Percentiles rank a stretch among this genome's conserved stretches.
phyloP scores from a whole-genome alignment of 768 basidiomycete genomes.

The Psilocybe sp. region DNA sequence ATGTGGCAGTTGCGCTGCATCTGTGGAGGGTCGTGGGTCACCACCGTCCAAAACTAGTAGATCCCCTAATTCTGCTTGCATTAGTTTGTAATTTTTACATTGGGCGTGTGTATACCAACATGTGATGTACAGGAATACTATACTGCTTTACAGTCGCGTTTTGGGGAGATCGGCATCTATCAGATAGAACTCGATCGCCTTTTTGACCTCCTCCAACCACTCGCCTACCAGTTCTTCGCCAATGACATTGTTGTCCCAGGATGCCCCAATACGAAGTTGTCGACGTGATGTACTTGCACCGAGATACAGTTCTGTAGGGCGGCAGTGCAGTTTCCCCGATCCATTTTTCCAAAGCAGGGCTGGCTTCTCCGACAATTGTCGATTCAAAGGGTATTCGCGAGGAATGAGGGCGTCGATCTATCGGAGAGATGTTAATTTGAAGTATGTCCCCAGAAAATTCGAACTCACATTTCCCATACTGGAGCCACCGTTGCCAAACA shows the following conservation, averaged over 20 bases:
- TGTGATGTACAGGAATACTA: too few species aligned
- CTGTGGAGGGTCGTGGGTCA: constrained; percentile 67
- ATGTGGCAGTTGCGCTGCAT: constrained; percentile 60
- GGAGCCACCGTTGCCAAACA: constrained; percentile 30
- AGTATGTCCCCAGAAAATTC: background rate
- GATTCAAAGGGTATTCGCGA: constrained; percentile 28
- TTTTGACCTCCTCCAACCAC: constrained; percentile 45
- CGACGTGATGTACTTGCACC: constrained; percentile 33
- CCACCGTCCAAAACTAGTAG: background rate
- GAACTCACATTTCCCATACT: constrained; percentile 39
- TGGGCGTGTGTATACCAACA: background rate
- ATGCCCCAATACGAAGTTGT: constrained; percentile 30
- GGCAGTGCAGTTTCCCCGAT: constrained; percentile 31
- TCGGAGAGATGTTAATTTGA: background rate
- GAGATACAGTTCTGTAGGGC: constrained; percentile 47
- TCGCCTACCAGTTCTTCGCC: constrained; percentile 36
- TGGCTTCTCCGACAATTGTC: constrained; percentile 4
- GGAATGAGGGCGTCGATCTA: constrained; percentile 36
- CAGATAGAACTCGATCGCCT: constrained; percentile 30
- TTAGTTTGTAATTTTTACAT: background rate
- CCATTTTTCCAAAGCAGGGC: constrained; percentile 17
- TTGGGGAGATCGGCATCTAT: constrained; percentile 7
- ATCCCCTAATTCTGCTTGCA: background rate
- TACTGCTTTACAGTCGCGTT: constrained; percentile 8
- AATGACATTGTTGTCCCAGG: constrained; percentile 48